Conservation (phyloP, 2,329 filamentous ascomycete genomes). For the Pseudocercospora macadamiae region DNA sequence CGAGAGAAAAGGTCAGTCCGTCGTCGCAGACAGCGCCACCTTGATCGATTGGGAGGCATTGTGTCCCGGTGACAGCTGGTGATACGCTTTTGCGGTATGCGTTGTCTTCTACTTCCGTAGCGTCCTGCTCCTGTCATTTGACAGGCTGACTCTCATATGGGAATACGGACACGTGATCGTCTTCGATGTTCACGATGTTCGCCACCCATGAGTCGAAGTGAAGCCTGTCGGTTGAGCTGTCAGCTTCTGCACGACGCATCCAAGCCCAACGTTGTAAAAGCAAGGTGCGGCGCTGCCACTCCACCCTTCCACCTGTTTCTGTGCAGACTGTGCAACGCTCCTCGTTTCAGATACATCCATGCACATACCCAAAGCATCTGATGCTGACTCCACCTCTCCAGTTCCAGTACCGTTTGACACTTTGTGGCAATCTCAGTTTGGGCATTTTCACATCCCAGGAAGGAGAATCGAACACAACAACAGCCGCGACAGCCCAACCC, state of each 20-base stretch:
- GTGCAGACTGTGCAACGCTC: conserved; percentile 20
- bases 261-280: conserved; percentile 3
- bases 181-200: neutral
- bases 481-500: conserved; percentile 57
- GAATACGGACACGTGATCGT: neutral
- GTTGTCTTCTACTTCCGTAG: conserved; percentile 29
- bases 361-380: conserved; percentile 20
- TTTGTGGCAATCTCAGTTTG: conserved; percentile 74
- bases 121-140: conserved; percentile 20
- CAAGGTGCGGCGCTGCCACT: conserved; percentile 7
- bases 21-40: conserved; percentile 16
- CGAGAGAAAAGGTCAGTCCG: conserved; percentile 61
- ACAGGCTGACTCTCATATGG: conserved; percentile 15
- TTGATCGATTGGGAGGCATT: conserved; percentile 8
- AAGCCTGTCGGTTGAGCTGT: conserved; percentile 8
- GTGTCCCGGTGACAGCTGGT: conserved; percentile 28
- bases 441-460: conserved; percentile 75
- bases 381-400: conserved; percentile 42
- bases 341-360: conserved; percentile 24
- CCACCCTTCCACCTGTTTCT: conserved; percentile 11
- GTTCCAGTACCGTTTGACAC: conserved; percentile 75
- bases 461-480: conserved; percentile 57
- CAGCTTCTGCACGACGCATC: conserved; percentile 18
- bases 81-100: conserved; percentile 33
- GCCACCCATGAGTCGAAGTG: neutral